These are phyloP conservation scores for Forsythia suspensa DNA, from an alignment of 257 asterid genomes.

Conservation along the genomic window DNA sequence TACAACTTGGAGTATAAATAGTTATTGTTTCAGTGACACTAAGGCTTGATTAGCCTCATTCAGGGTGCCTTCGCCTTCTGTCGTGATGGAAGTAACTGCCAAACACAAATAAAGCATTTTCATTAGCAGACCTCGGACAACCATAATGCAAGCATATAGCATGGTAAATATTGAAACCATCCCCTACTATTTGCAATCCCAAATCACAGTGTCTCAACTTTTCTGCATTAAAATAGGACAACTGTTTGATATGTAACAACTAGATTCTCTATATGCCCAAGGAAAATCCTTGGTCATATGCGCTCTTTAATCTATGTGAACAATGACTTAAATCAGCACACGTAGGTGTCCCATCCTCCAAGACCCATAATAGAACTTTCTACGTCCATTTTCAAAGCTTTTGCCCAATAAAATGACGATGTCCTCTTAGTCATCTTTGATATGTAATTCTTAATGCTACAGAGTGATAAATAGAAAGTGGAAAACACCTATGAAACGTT, in stretches of 20 bases:
- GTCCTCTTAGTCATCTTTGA: background rate
- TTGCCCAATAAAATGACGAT: slow-evolving; percentile 6
- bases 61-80: slow-evolving; percentile 67
- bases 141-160: background rate
- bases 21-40: background rate
- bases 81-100: slow-evolving; percentile 74
- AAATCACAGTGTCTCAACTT: background rate
- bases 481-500: background rate
- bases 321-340: background rate
- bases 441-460: background rate
- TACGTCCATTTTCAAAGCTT: background rate
- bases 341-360: background rate
- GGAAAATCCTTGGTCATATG: background rate
- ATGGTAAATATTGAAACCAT: background rate
- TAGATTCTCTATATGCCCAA: background rate
- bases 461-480: background rate
- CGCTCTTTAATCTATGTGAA: background rate
- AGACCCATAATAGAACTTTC: background rate
- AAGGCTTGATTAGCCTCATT: slow-evolving; percentile 24
- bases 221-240: background rate
- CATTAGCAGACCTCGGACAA: background rate
- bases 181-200: background rate
- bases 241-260: background rate
- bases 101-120: slow-evolving; percentile 14
- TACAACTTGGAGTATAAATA: slow-evolving; percentile 19